Evolutionary conservation across 2,329 filamentous ascomycete species (phyloP), one percentile per base, ranked within the genome.

Genomic region (Pseudocercospora fuligena): DNA sequence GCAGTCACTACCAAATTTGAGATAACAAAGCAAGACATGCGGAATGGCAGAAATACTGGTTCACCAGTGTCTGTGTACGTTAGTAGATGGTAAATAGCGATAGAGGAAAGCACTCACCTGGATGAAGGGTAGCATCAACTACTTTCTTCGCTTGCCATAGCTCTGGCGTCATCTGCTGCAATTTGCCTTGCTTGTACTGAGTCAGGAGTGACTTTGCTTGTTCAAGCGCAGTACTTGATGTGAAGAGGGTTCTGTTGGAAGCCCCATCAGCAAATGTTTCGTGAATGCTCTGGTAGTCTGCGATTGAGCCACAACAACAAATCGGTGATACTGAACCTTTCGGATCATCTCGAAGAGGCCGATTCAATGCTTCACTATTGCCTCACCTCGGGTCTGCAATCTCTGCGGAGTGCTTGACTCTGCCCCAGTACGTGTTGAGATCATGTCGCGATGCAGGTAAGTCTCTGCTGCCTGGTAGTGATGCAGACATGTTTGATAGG

Each of bases 121-220:
- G 95, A 79, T 99, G 95, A 71, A 99, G 82, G 14, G 95, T 99
- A 68, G 95, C 94, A 80, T 99, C 95, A 64, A 98, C 92, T 72
- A 97, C 89, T 85, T 97, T 97, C 87, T 99, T 99, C 53, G 95
- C 95, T 69, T 87, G 84, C 95, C 95, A 99, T 74, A 99, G 82
- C 75, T 97, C 92, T 1, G 92, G 90, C 19, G 90, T 97, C 93
- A 98, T 97, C 62, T 88, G 82, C 73, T 86, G 82, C 67, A 92
- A 83, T 80, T 92, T 88, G 72, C 93, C 94, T 75, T 89, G 89
- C 85, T 97, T 98, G 83, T 97, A 99, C 47, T 89, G 86, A 12
- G 90, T 86, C 68, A 99, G 86, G 73, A 97, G 84, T 68, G 84
- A 81, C 83, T 97, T 98, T 66, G 95, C 93, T 82, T 91, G 83